A percentile compares a stretch with the other conserved stretches of the same genome.
These are phyloP conservation scores for Beauveria brongniartii DNA, from an alignment of 2,329 filamentous ascomycete species.

Conservation along the genomic window DNA sequence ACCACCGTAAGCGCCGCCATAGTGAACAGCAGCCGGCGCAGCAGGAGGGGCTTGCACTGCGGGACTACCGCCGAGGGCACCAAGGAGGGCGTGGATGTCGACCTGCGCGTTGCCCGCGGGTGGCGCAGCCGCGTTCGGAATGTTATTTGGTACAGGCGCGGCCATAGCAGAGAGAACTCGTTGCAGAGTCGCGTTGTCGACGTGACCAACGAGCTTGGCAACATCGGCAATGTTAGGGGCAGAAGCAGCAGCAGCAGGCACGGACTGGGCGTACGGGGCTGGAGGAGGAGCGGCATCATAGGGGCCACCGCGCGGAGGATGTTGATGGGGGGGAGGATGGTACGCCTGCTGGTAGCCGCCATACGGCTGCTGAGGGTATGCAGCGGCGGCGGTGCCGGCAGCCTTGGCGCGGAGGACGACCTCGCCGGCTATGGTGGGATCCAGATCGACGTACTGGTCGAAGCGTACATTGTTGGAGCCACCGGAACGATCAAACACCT, in stretches of 20 bases:
- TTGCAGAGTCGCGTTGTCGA: slow-evolving; percentile 64
- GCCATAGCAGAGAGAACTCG: slow-evolving; percentile 55
- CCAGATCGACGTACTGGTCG: slow-evolving; percentile 79
- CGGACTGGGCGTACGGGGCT: slow-evolving; percentile 19
- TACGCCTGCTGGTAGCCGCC: slow-evolving; percentile 14
- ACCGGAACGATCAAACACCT: slow-evolving; percentile 73
- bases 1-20: slow-evolving; percentile 24
- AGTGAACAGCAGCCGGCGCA: slow-evolving; percentile 18
- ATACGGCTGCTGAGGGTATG: slow-evolving; percentile 25
- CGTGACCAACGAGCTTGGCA: slow-evolving; percentile 55
- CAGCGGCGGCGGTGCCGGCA: slow-evolving; percentile 18
- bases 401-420: slow-evolving; percentile 67
- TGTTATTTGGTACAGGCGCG: background rate
- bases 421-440: slow-evolving; percentile 70
- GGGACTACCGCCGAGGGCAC: slow-evolving; percentile 27
- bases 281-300: slow-evolving; percentile 16
- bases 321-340: slow-evolving; percentile 24
- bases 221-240: slow-evolving; percentile 41
- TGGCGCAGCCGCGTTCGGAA: slow-evolving; percentile 14
- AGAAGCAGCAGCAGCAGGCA: slow-evolving; percentile 15
- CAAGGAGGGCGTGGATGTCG: slow-evolving; percentile 40
- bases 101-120: slow-evolving; percentile 23
- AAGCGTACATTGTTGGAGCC: slow-evolving; percentile 72
- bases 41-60: slow-evolving; percentile 15
- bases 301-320: slow-evolving; percentile 17